Conservation (phyloP, 176 grass and related monocot species). For the Melocanna baccifera region DNA sequence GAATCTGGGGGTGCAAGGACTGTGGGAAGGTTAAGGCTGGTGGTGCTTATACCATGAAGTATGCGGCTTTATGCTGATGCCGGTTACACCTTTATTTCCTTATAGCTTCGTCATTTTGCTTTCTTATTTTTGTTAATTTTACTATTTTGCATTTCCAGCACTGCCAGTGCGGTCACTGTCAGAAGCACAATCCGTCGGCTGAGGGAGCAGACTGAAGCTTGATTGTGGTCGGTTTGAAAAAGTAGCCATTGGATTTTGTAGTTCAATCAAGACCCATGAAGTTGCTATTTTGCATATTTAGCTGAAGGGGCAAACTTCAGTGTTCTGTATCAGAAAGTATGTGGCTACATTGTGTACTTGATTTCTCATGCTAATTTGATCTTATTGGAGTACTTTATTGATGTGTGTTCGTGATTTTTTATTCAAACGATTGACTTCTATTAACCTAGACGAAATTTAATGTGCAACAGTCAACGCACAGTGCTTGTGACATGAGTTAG, state of each 20-base stretch:
- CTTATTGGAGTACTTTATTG: neutral
- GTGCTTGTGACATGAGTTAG: neutral
- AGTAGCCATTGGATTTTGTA: neutral
- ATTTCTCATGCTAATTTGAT: constrained; percentile 5
- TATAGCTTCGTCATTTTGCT: neutral
- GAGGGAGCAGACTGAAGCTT: constrained; percentile 64
- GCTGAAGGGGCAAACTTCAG: neutral
- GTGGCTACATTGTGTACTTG: neutral
- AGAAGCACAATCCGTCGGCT: constrained; percentile 62
- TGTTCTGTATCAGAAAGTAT: neutral
- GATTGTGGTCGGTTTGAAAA: constrained; percentile 10
- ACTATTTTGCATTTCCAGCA: constrained; percentile 35
- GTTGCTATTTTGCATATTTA: neutral
- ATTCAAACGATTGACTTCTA: neutral
- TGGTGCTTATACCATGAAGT: constrained; percentile 88
- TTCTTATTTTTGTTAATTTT: neutral
- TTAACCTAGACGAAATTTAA: neutral
- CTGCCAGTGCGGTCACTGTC: constrained; percentile 60
- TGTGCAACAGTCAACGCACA: neutral
- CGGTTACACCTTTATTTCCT: neutral
- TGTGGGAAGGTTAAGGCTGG: constrained; percentile 79
- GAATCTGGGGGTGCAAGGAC: constrained; percentile 89
- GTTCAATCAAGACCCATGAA: constrained; percentile 20
- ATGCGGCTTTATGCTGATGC: constrained; percentile 27
- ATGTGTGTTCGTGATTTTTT: neutral